Evolutionary conservation across 495 filamentous ascomycete species (phyloP).

Genomic region (Haplographium delicatum): DNA sequence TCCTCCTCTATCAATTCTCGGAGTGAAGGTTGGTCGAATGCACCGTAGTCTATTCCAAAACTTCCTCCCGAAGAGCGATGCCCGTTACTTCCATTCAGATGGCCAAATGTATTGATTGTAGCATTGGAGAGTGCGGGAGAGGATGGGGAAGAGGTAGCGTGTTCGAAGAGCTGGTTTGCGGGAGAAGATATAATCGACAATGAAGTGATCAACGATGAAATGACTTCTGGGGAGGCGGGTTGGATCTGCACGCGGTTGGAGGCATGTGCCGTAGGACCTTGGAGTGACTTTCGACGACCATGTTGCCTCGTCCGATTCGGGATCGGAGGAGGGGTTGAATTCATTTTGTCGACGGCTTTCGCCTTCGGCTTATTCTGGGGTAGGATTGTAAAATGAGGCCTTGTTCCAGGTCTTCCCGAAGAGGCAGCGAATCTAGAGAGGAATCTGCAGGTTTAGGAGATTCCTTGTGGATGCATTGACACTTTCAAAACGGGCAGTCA

Average conservation of each 20-base stretch:
- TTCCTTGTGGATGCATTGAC: constrained; percentile 18
- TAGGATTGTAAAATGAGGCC: constrained; percentile 8
- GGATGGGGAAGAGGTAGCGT: constrained; percentile 32
- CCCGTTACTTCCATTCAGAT: constrained; percentile 13
- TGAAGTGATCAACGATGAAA: constrained; percentile 88
- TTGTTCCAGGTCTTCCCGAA: not conserved
- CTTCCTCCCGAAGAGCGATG: constrained; percentile 41
- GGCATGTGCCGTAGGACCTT: constrained; percentile 28
- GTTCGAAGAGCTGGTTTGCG: constrained; percentile 68
- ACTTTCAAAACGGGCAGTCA: constrained; percentile 12
- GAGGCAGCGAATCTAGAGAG: not conserved
- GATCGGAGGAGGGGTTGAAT: constrained; percentile 27
- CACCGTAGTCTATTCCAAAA: constrained; percentile 68
- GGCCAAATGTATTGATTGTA: constrained; percentile 13
- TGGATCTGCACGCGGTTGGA: constrained; percentile 42
- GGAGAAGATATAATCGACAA: constrained; percentile 80
- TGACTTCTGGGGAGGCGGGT: constrained; percentile 85
- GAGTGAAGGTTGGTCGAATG: constrained; percentile 47
- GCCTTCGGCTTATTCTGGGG: constrained; percentile 1
- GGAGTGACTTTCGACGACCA: constrained; percentile 34
- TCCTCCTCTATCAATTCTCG: constrained; percentile 57
- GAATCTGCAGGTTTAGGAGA: constrained; percentile 10
- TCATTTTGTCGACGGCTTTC: constrained; percentile 2
- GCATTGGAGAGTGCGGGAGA: constrained; percentile 22
- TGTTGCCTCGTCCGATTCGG: constrained; percentile 31